Evolutionary conservation across 495 filamentous ascomycete species (phyloP).

Genomic region (Podospora pseudocomata): DNA sequence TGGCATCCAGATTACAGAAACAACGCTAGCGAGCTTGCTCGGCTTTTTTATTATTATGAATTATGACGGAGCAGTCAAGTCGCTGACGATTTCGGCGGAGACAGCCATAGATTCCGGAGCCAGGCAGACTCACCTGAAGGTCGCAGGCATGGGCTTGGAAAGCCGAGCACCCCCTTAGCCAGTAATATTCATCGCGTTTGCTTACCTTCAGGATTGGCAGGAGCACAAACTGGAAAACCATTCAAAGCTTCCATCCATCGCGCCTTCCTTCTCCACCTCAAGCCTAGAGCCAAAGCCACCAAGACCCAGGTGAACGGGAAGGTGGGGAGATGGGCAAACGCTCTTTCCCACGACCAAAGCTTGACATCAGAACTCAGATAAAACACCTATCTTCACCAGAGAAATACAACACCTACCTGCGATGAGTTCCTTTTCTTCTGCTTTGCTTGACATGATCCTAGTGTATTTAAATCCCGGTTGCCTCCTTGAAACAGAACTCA

Average conservation of each 20-base stretch:
- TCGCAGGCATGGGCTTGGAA: not conserved
- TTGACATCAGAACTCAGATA: not conserved
- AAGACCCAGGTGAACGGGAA: not conserved
- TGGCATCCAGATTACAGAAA: too few relatives aligned
- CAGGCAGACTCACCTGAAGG: not conserved
- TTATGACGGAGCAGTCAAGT: not conserved
- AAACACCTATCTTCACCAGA: not conserved
- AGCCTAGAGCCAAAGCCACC: not conserved
- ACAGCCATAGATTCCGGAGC: not conserved
- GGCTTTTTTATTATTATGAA: not conserved
- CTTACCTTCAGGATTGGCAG: not conserved
- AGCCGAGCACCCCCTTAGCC: not conserved
- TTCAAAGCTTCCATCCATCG: not conserved
- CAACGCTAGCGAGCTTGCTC: too few relatives aligned
- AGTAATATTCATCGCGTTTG: not conserved
- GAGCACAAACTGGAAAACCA: not conserved
- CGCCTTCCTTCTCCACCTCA: not conserved
- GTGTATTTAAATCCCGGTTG: too few relatives aligned
- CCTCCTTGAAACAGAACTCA: not conserved
- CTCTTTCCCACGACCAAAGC: not conserved
- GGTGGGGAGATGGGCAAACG: not conserved
- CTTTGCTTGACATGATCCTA: not conserved
- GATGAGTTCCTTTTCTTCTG: not conserved
- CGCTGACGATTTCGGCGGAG: not conserved
- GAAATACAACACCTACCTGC: too few relatives aligned